Base-by-base conservation (phyloP, 306 rosid species). In the Dryas octopetala region DNA sequence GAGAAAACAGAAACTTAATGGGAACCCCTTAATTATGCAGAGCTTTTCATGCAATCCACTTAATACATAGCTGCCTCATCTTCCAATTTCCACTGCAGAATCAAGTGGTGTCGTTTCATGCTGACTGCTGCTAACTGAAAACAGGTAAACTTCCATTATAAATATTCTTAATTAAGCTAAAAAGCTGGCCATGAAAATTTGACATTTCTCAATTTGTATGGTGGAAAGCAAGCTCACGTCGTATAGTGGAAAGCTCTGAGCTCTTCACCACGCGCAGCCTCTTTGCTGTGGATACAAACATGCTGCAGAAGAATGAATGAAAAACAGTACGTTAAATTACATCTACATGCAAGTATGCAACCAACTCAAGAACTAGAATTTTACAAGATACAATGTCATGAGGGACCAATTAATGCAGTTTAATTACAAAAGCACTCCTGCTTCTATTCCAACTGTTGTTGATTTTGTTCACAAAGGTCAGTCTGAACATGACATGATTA, bases 221-320 rank as follows among this genome's bases (percentile, higher is more conserved):
- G 0, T 5, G 7, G 7, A 54, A 54, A 72, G 62, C 15, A 54
- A 41, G 43, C 71, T 62, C 61, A 80, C 79, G 67, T 44, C 14
- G 69, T 62, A 53, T 67, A 52, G 71, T 32, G 52, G 83, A 80
- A 62, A 75, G 70, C 72, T 75, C 73, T 60, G 70, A 50, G 61
- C 76, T 74, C 76, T 70, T 80, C 16, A 80, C 55, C 62, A 74
- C 83, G 1, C 76, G 83, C 9, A 80, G 76, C 76, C 83, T 80
- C 49, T 80, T 80, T 26, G 83, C 83, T 5, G 83, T 75, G 17
- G 76, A 74, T 4, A 75, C 83, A 80, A 80, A 80, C 80, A 80
- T 80, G 74, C 83, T 80, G 79, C 41, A 6, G 38, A 32, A 32
- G 38, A 32, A 32, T 32, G 38, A 32, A 32, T 32, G 38, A 32